Base-by-base conservation (phyloP, 768 basidiomycete genomes). In the Cytidiella melzeri region DNA sequence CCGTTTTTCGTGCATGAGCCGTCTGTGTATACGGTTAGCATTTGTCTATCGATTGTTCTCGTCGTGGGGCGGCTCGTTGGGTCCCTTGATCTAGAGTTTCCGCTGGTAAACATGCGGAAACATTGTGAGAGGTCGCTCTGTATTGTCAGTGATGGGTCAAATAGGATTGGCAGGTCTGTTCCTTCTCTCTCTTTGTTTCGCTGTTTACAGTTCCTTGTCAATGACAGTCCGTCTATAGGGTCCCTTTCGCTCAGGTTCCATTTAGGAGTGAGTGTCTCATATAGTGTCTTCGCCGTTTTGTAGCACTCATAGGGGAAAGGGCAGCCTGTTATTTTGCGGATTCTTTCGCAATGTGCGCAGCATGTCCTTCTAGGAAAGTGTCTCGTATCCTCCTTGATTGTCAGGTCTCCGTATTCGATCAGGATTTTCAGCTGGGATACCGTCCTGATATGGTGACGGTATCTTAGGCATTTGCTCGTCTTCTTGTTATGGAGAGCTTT, bases 1-100 rank as follows among this genome's bases (percentile, higher is more conserved):
- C 63, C 55, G 7, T 64, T 64, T 0, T 57, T 47, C 1, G 43
- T 2, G 45, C 64, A 62, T 0, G 59, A 60, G 0, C 66, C 61
- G n/a, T 64, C 64, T 0, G 63, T 68, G 19, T 64, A 67, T 6
- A 54, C 53, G 1, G 25, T 34, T 1, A 30, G 18, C 0, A 2
- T 1, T n/a, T 45, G 5, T 19, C 39, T 6, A 5, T 11, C 34
- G 11, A 28, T 5, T 4, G 7, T 18, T 0, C 15, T 11, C 2
- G 27, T 9, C 3, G 20, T 38, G 1, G 11, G 28, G 1, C 36
- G 49, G 3, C 43, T 18, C 3, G 23, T 5, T 26, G 40, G 36
- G 1, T 41, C 38, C n/a, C 3, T 5, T 1, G 3, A 15, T 3
- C 39, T 4, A 11, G 20, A 13, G 15, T 26, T 30, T 5, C 23